phyloP scores from a whole-genome alignment of 1,284 basidiomycete species.

The Caloboletus inedulis region DNA sequence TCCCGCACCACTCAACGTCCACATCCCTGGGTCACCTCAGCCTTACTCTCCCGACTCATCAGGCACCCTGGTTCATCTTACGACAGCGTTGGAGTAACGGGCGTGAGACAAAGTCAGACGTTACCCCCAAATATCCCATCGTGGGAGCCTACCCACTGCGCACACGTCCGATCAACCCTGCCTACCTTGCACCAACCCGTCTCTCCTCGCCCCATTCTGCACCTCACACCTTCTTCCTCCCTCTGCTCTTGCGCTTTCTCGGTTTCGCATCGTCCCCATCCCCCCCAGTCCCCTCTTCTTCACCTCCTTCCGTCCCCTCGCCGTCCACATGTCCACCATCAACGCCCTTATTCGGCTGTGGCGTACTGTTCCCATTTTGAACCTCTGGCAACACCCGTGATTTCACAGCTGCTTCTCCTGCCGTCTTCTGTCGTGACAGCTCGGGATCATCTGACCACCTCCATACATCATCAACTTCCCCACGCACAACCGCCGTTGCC shows the following conservation, averaged over 20 bases:
- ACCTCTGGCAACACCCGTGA: conserved; percentile 15
- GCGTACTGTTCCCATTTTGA: conserved; percentile 18
- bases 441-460: conserved; percentile 53
- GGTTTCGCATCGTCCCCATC: conserved; percentile 8
- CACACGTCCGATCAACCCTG: conserved; percentile 12
- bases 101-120: conserved; percentile 15
- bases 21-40: not conserved
- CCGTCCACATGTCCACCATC: conserved; percentile 11
- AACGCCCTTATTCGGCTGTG: conserved; percentile 16
- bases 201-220: too few species aligned
- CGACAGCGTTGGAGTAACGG: conserved; percentile 11
- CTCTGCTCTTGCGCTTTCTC: conserved; percentile 25
- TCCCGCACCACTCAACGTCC: conserved; percentile 14
- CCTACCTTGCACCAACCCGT: not conserved
- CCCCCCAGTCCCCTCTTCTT: conserved; percentile 8
- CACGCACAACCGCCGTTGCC: conserved; percentile 47
- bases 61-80: conserved; percentile 20
- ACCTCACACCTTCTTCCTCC: conserved; percentile 20
- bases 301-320: conserved; percentile 13
- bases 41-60: not conserved
- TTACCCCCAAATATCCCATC: not conserved
- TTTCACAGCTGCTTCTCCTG: conserved; percentile 9
- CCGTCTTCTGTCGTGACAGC: conserved; percentile 19
- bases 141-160: too few species aligned
- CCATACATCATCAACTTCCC: conserved; percentile 64